A percentile compares a stretch with the other conserved stretches of the same genome.
Conservation (phyloP, 2,329 filamentous ascomycete species). For the Thielaviopsis populi region DNA sequence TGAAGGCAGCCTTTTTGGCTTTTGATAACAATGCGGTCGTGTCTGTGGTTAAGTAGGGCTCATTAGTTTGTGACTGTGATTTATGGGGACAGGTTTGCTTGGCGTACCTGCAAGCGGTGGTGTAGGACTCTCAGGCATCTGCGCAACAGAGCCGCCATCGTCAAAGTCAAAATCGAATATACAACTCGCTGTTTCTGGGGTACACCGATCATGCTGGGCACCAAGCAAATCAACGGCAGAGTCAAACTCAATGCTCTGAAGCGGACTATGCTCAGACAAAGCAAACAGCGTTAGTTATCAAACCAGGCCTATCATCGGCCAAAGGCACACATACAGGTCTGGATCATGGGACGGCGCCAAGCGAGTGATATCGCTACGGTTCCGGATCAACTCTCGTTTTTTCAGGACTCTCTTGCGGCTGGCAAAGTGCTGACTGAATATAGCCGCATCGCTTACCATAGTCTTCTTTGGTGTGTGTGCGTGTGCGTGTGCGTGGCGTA, state of each 20-base stretch:
- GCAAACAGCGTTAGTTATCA: background rate
- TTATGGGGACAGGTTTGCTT: background rate
- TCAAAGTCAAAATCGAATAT: slow-evolving; percentile 14
- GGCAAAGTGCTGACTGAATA: slow-evolving; percentile 4
- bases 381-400: background rate
- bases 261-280: background rate
- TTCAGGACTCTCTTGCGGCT: background rate
- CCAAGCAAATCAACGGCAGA: background rate
- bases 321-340: background rate
- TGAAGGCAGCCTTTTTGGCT: background rate
- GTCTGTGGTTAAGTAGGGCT: background rate
- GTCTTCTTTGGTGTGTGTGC: background rate
- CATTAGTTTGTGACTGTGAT: background rate
- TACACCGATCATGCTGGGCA: background rate
- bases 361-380: background rate
- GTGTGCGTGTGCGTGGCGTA: background rate
- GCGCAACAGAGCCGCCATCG: background rate
- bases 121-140: background rate
- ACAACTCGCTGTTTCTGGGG: background rate
- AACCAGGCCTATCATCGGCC: background rate
- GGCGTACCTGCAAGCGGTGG: background rate
- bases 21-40: background rate
- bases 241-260: slow-evolving; percentile 6
- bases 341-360: background rate
- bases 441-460: background rate